Conservation (phyloP, 192 early-diverging fungal species). For the Martensiomyces pterosporus region DNA sequence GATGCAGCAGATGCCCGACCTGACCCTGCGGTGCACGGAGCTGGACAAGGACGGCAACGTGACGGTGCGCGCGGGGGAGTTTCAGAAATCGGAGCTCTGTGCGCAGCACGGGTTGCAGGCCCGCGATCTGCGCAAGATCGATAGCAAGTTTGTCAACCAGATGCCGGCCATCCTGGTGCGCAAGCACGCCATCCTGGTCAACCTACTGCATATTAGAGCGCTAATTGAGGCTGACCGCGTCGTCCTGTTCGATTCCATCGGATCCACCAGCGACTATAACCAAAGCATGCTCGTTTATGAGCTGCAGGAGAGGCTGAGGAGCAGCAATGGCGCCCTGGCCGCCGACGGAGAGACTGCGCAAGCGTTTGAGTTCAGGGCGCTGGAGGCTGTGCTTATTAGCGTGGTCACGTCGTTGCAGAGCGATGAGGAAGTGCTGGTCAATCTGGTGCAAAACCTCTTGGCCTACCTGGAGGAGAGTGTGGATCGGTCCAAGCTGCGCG, state of each 20-base stretch:
- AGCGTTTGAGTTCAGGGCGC: conserved; percentile 58
- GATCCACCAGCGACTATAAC: conserved; percentile 62
- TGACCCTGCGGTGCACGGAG: conserved; percentile 57
- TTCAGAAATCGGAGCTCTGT: conserved; percentile 76
- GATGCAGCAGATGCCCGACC: conserved; percentile 21
- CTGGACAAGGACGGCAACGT: conserved; percentile 66
- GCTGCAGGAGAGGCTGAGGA: conserved; percentile 67
- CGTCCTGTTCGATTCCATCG: conserved; percentile 72
- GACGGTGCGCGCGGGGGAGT: conserved; percentile 67
- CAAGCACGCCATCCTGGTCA: conserved; percentile 74
- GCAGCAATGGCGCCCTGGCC: conserved; percentile 22
- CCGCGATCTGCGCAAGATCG: conserved; percentile 82
- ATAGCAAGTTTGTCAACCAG: conserved; percentile 71
- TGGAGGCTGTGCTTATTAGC: conserved; percentile 77
- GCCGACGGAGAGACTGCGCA: conserved; percentile 10
- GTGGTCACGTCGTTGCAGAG: conserved; percentile 65
- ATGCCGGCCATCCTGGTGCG: conserved; percentile 81
- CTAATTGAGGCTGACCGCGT: conserved; percentile 75
- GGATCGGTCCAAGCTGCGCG: conserved; percentile 68
- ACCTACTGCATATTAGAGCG: conserved; percentile 76
- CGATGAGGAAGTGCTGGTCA: conserved; percentile 64
- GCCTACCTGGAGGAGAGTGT: conserved; percentile 71
- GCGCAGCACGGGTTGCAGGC: conserved; percentile 71
- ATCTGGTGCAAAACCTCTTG: conserved; percentile 62
- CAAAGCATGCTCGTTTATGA: conserved; percentile 76